Evolutionary conservation across 139 green algal genomes (phyloP).

Genomic region (Trebouxia sp.): DNA sequence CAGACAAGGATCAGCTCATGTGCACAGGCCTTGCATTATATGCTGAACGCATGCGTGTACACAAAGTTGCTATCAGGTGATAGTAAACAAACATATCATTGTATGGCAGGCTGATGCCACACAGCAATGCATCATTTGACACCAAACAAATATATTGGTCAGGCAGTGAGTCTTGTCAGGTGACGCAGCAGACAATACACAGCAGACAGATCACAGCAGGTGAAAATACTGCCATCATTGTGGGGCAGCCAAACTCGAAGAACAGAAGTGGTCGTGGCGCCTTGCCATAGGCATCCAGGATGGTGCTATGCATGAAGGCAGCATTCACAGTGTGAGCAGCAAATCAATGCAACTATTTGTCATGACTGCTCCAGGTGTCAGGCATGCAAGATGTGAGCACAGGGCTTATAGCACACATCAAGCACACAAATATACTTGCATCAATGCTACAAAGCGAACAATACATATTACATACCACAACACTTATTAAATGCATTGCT

Average conservation of each 20-base stretch:
- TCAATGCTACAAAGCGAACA: neutral
- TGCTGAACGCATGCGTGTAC: neutral
- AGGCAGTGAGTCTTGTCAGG: too few relatives aligned
- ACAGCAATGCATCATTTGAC: neutral
- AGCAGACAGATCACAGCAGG: too few relatives aligned
- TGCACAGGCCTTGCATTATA: neutral
- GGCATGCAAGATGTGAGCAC: neutral
- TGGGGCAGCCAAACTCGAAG: too few relatives aligned
- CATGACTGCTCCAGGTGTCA: neutral
- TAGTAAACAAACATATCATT: too few relatives aligned
- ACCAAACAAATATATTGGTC: neutral
- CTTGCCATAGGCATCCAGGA: conserved; percentile 90
- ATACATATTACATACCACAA: neutral
- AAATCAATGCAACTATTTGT: neutral
- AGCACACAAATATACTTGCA: neutral
- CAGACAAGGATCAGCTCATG: neutral
- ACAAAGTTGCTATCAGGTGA: neutral
- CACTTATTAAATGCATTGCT: neutral
- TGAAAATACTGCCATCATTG: too few relatives aligned
- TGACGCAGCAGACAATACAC: too few relatives aligned
- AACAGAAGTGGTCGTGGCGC: conserved; percentile 31
- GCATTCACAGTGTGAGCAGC: too few relatives aligned
- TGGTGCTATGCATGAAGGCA: conserved; percentile 70
- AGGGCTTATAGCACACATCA: neutral
- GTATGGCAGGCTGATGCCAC: neutral